Evolutionary conservation across 176 grass and related monocot species (phyloP), one percentile per base, ranked within the genome.

Genomic region (Typha latifolia): DNA sequence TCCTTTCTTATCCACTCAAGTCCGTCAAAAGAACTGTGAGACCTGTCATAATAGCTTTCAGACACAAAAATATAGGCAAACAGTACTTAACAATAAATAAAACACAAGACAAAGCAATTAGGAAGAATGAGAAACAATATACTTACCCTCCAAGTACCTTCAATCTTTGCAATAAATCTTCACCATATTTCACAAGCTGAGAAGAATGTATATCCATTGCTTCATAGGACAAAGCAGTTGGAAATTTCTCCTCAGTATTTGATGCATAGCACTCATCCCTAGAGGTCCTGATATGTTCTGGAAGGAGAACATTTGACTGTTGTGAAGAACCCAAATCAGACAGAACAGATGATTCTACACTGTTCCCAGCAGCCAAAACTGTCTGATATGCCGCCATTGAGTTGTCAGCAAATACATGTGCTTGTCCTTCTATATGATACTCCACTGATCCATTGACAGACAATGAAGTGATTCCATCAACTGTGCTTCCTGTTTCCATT

Each of bases 161-260:
- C 76, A 93, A 69, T 87, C 94, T 90, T 74, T 85, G 79, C 61
- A 99, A 73, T 68, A 99, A 69, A 79, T 77, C 84, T 65, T 72
- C 83, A 32, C 89, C 86, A 72, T 85, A 90, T 81, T 90, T 87
- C 70, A 91, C 81, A 81, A 93, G 89, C 67, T 85, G 77, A 78
- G 81, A 62, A 43, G 86, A 82, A 74, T 90, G 87, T 79, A 90
- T 80, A 72, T 93, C 84, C 53, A 62, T 73, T 43, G 69, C 61
- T 72, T 73, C 84, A 62, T 81, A 72, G 51, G 49, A 61, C 51
- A 15, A 16, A 3, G 61, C 67, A 63, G 68, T 56, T 59, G 21
- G 14, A 61, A 26, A 31, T 19, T 59, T 48, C 23, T 12, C 64
- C 67, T 57, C 73, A 67, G 11, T 23, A 59, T 4, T 67, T 67